These are phyloP conservation scores for Neoboletus magnificus DNA, from an alignment of 768 basidiomycete genomes.

Conservation along the genomic window DNA sequence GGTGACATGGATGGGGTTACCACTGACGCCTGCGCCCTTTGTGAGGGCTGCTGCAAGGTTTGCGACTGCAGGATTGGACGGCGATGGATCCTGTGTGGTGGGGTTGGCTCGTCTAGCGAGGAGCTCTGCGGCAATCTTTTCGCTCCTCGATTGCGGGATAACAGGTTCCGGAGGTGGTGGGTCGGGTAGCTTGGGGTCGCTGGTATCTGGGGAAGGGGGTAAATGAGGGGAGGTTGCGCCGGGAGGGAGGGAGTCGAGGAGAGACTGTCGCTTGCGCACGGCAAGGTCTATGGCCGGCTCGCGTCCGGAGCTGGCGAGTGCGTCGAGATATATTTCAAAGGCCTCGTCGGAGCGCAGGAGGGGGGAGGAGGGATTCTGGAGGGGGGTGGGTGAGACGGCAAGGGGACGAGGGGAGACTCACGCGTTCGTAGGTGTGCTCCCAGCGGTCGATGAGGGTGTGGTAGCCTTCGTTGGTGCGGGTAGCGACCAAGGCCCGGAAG, in stretches of 20 bases:
- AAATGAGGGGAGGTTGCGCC: not conserved
- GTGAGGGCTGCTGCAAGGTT: conserved; percentile 42
- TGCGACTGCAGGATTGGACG: conserved; percentile 36
- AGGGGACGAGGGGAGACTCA: conserved; percentile 38
- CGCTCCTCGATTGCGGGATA: conserved; percentile 34
- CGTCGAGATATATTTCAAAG: conserved; percentile 73
- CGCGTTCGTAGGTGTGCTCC: conserved; percentile 83
- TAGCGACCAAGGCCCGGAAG: conserved; percentile 62
- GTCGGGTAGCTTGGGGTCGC: conserved; percentile 12
- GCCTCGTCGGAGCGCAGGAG: conserved; percentile 66
- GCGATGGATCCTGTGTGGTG: conserved; percentile 7
- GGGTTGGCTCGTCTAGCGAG: conserved; percentile 29
- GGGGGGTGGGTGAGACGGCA: conserved; percentile 1
- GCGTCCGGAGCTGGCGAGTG: conserved; percentile 58
- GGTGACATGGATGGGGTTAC: conserved; percentile 74
- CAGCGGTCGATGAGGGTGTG: conserved; percentile 74
- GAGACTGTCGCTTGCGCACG: conserved; percentile 63
- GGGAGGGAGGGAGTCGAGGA: conserved; percentile 44
- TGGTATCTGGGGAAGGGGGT: conserved; percentile 7
- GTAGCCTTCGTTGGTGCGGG: conserved; percentile 63
- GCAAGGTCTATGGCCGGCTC: conserved; percentile 58
- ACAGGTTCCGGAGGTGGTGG: conserved; percentile 9
- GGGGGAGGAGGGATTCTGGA: conserved; percentile 65
- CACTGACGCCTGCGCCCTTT: conserved; percentile 41
- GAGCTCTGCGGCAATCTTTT: conserved; percentile 41